Conservation (phyloP, 2,329 filamentous ascomycete genomes). For the Xylariales sp. region DNA sequence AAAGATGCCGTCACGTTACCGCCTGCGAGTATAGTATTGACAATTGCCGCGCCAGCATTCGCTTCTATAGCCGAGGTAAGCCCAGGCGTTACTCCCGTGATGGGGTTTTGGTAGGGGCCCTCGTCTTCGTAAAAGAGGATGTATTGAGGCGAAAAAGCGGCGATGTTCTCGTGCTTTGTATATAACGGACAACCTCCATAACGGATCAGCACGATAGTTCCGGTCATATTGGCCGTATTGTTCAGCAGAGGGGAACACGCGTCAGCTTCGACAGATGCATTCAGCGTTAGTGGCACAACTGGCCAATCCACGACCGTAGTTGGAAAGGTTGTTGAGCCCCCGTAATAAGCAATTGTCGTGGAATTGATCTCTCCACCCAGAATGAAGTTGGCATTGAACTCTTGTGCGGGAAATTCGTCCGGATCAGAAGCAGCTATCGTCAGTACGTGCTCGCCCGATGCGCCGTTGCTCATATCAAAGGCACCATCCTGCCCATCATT, state of each 20-base stretch:
- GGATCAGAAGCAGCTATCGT: slow-evolving; percentile 19
- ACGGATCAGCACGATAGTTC: slow-evolving; percentile 11
- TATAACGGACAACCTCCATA: slow-evolving; percentile 12
- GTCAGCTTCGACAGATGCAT: slow-evolving; percentile 18
- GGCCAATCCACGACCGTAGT: slow-evolving; percentile 18
- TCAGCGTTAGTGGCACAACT: slow-evolving; percentile 18
- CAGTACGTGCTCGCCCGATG: slow-evolving; percentile 18
- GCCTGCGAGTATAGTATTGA: slow-evolving; percentile 22
- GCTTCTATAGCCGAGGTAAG: slow-evolving; percentile 18
- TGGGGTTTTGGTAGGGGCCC: slow-evolving; percentile 12
- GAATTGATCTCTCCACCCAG: slow-evolving; percentile 14
- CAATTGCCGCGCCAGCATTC: slow-evolving; percentile 23
- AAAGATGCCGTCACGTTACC: slow-evolving; percentile 24
- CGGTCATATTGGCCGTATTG: slow-evolving; percentile 12
- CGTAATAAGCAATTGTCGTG: slow-evolving; percentile 19
- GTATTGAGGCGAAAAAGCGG: slow-evolving; percentile 20
- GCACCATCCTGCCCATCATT: slow-evolving; percentile 17
- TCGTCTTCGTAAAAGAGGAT: slow-evolving; percentile 29
- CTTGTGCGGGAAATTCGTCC: slow-evolving; percentile 13
- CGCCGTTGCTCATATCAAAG: slow-evolving; percentile 19
- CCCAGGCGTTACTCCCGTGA: slow-evolving; percentile 8
- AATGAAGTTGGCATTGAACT: slow-evolving; percentile 15
- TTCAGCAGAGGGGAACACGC: slow-evolving; percentile 17
- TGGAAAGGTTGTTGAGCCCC: slow-evolving; percentile 15
- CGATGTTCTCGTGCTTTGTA: slow-evolving; percentile 24